Conservation (phyloP, 2,329 filamentous ascomycete species). For the Fusarium sp. region DNA sequence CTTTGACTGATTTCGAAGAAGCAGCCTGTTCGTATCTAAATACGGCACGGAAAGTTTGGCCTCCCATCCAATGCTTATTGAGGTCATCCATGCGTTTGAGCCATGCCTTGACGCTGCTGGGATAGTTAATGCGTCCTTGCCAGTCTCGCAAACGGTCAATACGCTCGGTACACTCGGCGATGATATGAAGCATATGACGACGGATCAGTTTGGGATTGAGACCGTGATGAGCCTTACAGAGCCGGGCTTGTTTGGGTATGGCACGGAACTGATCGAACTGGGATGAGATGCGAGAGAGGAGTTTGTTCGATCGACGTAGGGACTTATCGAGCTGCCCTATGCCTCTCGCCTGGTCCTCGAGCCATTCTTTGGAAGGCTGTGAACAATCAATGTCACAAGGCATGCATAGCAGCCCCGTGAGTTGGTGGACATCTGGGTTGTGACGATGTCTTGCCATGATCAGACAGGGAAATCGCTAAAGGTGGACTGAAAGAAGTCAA, state of each 20-base stretch:
- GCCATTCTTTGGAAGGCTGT: slow-evolving; percentile 52
- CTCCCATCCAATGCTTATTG: slow-evolving; percentile 55
- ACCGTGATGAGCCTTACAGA: slow-evolving; percentile 56
- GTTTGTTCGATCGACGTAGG: slow-evolving; percentile 45
- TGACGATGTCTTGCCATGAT: slow-evolving; percentile 17
- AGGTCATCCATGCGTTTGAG: slow-evolving; percentile 44
- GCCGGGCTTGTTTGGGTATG: slow-evolving; percentile 46
- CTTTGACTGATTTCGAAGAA: slow-evolving; percentile 46
- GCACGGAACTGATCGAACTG: slow-evolving; percentile 43
- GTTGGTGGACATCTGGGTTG: slow-evolving; percentile 39
- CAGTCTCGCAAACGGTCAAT: slow-evolving; percentile 45
- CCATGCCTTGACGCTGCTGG: slow-evolving; percentile 37
- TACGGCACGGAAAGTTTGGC: slow-evolving; percentile 49
- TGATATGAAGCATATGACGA: slow-evolving; percentile 57
- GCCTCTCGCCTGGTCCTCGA: slow-evolving; percentile 48
- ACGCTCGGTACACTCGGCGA: slow-evolving; percentile 55
- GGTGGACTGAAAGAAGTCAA: neutral
- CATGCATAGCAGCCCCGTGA: slow-evolving; percentile 55
- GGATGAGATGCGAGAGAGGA: slow-evolving; percentile 50
- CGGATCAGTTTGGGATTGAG: slow-evolving; percentile 60
- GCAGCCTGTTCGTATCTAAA: slow-evolving; percentile 49
- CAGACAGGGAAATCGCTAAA: neutral
- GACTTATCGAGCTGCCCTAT: slow-evolving; percentile 39
- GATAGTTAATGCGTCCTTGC: slow-evolving; percentile 22
- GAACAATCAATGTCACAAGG: slow-evolving; percentile 40